phyloP scores from a whole-genome alignment of 2,329 filamentous ascomycete species.

The Albifimbria verrucaria region DNA sequence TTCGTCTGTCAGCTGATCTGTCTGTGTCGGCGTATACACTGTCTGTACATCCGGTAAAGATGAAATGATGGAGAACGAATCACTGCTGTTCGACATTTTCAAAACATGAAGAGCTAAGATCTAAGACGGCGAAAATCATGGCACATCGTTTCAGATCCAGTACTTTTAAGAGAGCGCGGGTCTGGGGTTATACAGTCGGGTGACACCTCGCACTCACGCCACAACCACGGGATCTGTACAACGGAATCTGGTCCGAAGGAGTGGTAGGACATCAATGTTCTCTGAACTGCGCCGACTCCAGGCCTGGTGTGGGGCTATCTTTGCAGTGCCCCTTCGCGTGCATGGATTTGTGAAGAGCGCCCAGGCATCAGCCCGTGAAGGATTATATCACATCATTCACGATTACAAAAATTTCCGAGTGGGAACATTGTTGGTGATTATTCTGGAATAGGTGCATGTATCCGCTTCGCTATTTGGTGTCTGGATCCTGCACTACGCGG shows the following conservation, averaged over 20 bases:
- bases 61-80: conserved; percentile 27
- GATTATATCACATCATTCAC: too few relatives aligned
- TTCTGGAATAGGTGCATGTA: not conserved
- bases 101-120: not conserved
- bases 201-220: conserved; percentile 4
- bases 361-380: too few relatives aligned
- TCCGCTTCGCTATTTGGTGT: not conserved
- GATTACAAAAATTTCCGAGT: not conserved
- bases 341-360: not conserved
- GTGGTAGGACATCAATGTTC: too few relatives aligned
- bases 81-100: not conserved
- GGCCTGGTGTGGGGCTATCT: not conserved
- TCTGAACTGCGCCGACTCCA: too few relatives aligned
- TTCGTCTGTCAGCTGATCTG: conserved; percentile 25
- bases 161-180: conserved; percentile 11
- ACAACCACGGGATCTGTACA: conserved; percentile 13
- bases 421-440: not conserved
- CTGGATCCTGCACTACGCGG: too few relatives aligned
- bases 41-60: conserved; percentile 19
- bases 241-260: conserved; percentile 4
- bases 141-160: conserved; percentile 6
- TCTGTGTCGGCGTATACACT: conserved; percentile 16
- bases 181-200: not conserved
- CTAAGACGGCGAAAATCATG: too few relatives aligned
- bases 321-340: not conserved